These are phyloP conservation scores for Stachybotrys chartarum DNA, from an alignment of 2,329 filamentous ascomycete species.

Conservation along the genomic window DNA sequence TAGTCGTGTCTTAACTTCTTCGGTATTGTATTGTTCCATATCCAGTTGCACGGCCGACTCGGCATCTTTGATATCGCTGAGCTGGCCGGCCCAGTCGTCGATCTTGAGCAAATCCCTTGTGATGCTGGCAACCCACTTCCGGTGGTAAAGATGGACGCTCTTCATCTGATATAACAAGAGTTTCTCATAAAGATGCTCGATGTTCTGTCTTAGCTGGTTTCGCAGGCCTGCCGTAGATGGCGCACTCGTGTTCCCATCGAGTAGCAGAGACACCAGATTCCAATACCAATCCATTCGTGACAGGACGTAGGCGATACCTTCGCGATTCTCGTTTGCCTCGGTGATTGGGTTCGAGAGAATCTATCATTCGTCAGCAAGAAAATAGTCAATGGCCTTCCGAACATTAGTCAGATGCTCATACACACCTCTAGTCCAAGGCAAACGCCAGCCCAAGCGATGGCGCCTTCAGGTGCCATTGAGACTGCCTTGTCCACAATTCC, in stretches of 20 bases:
- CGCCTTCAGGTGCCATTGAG: slow-evolving; percentile 21
- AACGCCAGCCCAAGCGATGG: slow-evolving; percentile 27
- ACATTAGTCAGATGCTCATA: background rate
- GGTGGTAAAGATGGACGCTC: slow-evolving; percentile 28
- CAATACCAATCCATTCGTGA: slow-evolving; percentile 27
- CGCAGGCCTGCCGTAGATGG: slow-evolving; percentile 6
- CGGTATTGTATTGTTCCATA: slow-evolving; percentile 7
- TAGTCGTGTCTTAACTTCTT: slow-evolving; percentile 6
- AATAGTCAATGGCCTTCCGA: background rate
- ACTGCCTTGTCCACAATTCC: slow-evolving; percentile 11
- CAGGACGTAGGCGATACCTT: slow-evolving; percentile 27
- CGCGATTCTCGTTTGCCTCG: slow-evolving; percentile 17
- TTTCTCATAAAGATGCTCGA: slow-evolving; percentile 28
- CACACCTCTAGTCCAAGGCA: slow-evolving; percentile 25
- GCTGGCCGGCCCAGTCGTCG: too few relatives aligned
- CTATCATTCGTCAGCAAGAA: slow-evolving; percentile 5
- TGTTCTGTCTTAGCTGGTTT: slow-evolving; percentile 11
- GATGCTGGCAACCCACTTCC: slow-evolving; percentile 16
- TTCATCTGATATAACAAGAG: slow-evolving; percentile 33
- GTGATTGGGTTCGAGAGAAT: slow-evolving; percentile 21
- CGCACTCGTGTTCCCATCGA: slow-evolving; percentile 10
- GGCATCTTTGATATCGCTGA: slow-evolving; percentile 18
- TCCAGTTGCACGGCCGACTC: slow-evolving; percentile 13
- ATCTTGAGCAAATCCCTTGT: slow-evolving; percentile 19
- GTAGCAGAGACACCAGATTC: slow-evolving; percentile 18